Evolutionary conservation across 2,329 filamentous ascomycete genomes (phyloP).

Genomic region (Cytospora schulzeri): DNA sequence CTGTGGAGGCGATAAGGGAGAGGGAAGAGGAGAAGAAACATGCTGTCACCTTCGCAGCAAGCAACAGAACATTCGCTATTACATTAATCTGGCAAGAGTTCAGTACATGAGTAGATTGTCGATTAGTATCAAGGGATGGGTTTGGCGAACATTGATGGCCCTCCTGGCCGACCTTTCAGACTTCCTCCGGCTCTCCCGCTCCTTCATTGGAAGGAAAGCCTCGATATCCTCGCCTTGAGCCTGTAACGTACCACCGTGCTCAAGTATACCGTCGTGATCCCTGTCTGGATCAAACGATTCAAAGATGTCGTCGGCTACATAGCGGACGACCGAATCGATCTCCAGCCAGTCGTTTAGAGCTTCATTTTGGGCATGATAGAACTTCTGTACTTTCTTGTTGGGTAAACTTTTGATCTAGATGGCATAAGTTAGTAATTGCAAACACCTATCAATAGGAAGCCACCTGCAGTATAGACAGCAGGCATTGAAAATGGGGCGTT

Average conservation of each 20-base stretch:
- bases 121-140: not conserved
- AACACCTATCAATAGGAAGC: too few species aligned
- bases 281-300: constrained; percentile 62
- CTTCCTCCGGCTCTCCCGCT: constrained; percentile 49
- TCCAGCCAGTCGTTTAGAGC: constrained; percentile 53
- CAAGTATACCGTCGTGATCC: constrained; percentile 57
- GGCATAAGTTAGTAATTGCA: not conserved
- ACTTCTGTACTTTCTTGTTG: constrained; percentile 53
- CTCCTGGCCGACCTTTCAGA: constrained; percentile 52
- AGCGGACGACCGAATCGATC: constrained; percentile 57
- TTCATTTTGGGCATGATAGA: constrained; percentile 58
- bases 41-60: constrained; percentile 28
- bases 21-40: constrained; percentile 45
- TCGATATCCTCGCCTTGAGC: constrained; percentile 52
- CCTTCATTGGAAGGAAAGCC: constrained; percentile 56
- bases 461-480: too few species aligned
- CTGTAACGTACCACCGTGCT: constrained; percentile 54
- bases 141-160: constrained; percentile 40
- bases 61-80: constrained; percentile 29
- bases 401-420: constrained; percentile 51
- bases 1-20: constrained; percentile 62
- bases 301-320: constrained; percentile 58
- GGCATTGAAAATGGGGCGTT: not conserved
- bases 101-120: not conserved
- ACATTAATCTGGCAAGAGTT: constrained; percentile 24